Base-by-base conservation (phyloP, 2,329 filamentous ascomycete genomes). In the Stachybotrys chlorohalonatus region DNA sequence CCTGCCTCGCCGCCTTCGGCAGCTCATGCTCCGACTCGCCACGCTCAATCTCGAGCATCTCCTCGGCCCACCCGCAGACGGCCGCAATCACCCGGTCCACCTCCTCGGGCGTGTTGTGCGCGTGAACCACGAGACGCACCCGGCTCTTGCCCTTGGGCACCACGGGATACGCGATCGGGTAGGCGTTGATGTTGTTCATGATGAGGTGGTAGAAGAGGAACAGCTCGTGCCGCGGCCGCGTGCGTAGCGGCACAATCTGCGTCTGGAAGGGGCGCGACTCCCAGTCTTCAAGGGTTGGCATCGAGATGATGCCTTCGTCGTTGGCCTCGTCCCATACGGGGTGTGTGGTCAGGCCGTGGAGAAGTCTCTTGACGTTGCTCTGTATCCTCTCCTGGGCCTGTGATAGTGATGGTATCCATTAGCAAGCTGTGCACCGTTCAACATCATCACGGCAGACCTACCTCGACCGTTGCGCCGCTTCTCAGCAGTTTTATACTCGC, bases 41-140 rank as follows among this genome's bases (percentile, higher is more conserved):
- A 9, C 36, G 36, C 36, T 51, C 49, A 13, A 51, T 51, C 30
- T 36, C 11, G 7, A 52, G 31, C 50, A 52, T 52, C 50, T 52
- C 50, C 31, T 45, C 16, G 15, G 50, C 50, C 32, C 31, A 52
- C 4, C n/a, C 32, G 32, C 31, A 42, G 6, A 52, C 36, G 6
- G 7, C 7, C 11, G 7, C 31, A 5, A 24, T 32, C n/a, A 52
- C 15, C 32, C n/a, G 13, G 5, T 65, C 54, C 6, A 75, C 60
- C 51, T 76, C 60, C 1, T 59, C 63, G 15, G 62, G 55, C 3
- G 70, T 74, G 52, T 75, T 75, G 7, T 63, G 63, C 3, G 72
- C 72, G 57, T 77, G 73, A 36, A 77, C 57, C 16, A 70, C 67
- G 2, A 76, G 56, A 30, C 72, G 64, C 5, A 76, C 61, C n/a